Percentiles rank a stretch among this genome's conserved stretches.
Evolutionary conservation across 345 rosid species (phyloP).

Genomic region (Salix caprea): DNA sequence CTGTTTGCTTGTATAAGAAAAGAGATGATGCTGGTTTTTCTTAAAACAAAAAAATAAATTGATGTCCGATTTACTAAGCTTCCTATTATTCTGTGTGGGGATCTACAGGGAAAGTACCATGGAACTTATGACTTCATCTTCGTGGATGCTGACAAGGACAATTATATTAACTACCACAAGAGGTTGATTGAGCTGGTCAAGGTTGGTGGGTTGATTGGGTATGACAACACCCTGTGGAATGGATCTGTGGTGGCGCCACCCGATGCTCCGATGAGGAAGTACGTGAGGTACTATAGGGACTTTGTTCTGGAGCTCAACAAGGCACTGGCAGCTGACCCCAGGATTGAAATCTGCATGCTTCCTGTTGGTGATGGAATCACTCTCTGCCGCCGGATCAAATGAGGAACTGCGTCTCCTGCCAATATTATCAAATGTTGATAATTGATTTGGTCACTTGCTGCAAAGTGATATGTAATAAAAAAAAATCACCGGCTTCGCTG

Average conservation of each 20-base stretch:
- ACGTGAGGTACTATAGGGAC: constrained; percentile 85
- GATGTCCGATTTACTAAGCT: background rate
- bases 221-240: constrained; percentile 96
- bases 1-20: background rate
- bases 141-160: constrained; percentile 98
- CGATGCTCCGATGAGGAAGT: constrained; percentile 80
- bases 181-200: constrained; percentile 75
- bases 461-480: background rate
- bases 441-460: background rate
- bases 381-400: constrained; percentile 81
- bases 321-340: constrained; percentile 91
- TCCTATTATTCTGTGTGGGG: background rate
- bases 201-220: constrained; percentile 87
- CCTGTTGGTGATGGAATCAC: constrained; percentile 97
- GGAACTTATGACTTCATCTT: constrained; percentile 83
- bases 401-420: background rate
- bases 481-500: background rate
- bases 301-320: constrained; percentile 90
- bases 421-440: background rate
- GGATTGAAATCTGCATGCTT: constrained; percentile 96
- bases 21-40: background rate
- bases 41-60: background rate
- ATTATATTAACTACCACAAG: constrained; percentile 86
- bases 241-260: constrained; percentile 89
- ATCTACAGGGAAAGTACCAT: constrained; percentile 59